phyloP scores from a whole-genome alignment of 2,329 filamentous ascomycete species.

The Hymenoscyphus linearis region DNA sequence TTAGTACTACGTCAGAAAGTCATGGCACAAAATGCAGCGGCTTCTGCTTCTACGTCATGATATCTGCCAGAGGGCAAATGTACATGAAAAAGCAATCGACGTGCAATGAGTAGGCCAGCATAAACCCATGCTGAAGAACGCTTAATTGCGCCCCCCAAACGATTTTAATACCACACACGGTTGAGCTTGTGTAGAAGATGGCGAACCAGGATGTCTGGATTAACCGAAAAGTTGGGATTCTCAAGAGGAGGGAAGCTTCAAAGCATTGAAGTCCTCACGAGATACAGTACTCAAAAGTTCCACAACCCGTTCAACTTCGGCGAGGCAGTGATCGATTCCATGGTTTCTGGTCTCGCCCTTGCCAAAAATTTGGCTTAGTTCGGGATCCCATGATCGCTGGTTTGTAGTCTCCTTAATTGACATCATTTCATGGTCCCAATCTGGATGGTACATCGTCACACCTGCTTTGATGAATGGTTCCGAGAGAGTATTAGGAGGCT shows the following conservation, averaged over 20 bases:
- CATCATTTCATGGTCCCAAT: slow-evolving; percentile 28
- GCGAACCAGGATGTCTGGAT: background rate
- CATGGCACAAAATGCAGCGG: slow-evolving; percentile 30
- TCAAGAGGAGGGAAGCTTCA: background rate
- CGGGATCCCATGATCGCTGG: slow-evolving; percentile 21
- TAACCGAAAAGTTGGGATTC: background rate
- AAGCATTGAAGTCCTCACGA: background rate
- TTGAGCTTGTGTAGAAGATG: slow-evolving; percentile 2
- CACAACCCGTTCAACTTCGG: slow-evolving; percentile 18
- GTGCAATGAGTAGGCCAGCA: background rate
- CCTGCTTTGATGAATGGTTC: slow-evolving; percentile 22
- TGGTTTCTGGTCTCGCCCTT: slow-evolving; percentile 6
- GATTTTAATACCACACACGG: background rate
- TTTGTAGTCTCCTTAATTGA: slow-evolving; percentile 20
- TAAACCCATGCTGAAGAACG: background rate
- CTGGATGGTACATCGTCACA: slow-evolving; percentile 27
- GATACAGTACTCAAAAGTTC: slow-evolving; percentile 6
- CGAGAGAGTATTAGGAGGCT: slow-evolving; percentile 13
- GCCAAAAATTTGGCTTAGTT: slow-evolving; percentile 24
- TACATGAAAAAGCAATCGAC: background rate
- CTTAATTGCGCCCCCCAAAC: background rate
- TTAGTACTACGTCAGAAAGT: slow-evolving; percentile 48
- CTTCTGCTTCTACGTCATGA: slow-evolving; percentile 26
- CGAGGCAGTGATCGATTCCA: slow-evolving; percentile 21
- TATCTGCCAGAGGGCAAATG: background rate